Conservation (phyloP, 2,329 filamentous ascomycete genomes). For the Cercospora citrullina region DNA sequence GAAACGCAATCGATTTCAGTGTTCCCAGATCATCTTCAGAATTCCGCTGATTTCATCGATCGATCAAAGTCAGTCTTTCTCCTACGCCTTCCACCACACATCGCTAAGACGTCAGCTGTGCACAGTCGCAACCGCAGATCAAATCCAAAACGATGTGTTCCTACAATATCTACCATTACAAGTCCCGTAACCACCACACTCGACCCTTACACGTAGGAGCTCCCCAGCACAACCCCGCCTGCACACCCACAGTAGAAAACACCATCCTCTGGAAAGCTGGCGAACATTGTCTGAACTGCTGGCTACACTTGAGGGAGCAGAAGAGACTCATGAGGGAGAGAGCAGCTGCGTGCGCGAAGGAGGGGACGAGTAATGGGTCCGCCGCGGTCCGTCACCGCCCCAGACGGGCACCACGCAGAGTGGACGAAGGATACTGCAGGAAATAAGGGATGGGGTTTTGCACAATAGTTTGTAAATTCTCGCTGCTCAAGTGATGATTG, state of each 20-base stretch:
- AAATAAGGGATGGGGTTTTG: neutral
- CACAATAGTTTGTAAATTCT: neutral
- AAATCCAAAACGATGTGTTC: neutral
- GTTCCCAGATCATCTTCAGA: neutral
- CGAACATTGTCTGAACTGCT: neutral
- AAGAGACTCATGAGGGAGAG: neutral
- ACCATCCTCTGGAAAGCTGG: neutral
- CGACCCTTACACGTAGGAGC: neutral
- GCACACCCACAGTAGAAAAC: neutral
- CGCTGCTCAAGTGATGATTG: neutral
- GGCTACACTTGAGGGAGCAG: neutral
- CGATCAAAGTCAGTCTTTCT: neutral
- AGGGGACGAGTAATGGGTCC: neutral
- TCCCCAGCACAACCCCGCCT: neutral
- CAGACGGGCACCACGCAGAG: neutral
- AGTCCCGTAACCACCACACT: neutral
- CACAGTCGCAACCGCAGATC: neutral
- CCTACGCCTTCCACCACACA: neutral
- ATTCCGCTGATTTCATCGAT: neutral
- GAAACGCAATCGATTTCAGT: neutral
- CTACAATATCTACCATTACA: neutral
- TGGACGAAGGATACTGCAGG: neutral
- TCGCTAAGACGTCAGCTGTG: neutral
- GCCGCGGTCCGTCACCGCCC: too few species aligned
- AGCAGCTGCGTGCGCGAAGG: neutral